These are phyloP conservation scores for Mucor mucedo DNA, from an alignment of 371 early-diverging fungal genomes.

Conservation along the genomic window DNA sequence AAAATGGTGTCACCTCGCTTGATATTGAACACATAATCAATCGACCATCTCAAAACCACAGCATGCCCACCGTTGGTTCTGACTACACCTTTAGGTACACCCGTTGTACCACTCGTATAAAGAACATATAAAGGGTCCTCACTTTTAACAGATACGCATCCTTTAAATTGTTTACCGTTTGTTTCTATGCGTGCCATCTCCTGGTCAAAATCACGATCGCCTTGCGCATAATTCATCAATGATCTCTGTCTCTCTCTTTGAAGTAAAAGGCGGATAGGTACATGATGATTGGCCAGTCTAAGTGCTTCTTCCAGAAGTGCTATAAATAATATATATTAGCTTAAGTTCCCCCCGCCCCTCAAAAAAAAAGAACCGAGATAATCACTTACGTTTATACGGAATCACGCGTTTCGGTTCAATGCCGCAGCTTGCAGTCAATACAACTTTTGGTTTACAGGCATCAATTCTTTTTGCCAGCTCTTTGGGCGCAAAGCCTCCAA, in stretches of 20 bases:
- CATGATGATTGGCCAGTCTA: conserved; percentile 55
- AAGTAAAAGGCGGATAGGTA: conserved; percentile 58
- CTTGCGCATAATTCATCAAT: conserved; percentile 47
- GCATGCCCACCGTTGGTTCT: conserved; percentile 92
- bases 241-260: conserved; percentile 65
- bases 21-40: conserved; percentile 80
- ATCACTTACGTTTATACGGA: conserved; percentile 63
- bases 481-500: conserved; percentile 82
- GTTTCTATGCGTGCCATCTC: conserved; percentile 53
- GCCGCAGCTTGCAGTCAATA: conserved; percentile 82
- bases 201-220: conserved; percentile 67
- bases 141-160: conserved; percentile 75
- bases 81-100: conserved; percentile 88
- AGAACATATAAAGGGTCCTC: conserved; percentile 92
- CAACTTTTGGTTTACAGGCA: conserved; percentile 75
- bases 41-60: conserved; percentile 78
- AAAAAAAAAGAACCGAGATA: too few relatives aligned
- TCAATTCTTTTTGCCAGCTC: conserved; percentile 84
- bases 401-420: conserved; percentile 71
- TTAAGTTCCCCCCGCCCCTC: too few relatives aligned
- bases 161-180: conserved; percentile 38
- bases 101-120: conserved; percentile 93
- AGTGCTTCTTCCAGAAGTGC: conserved; percentile 74
- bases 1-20: conserved; percentile 76
- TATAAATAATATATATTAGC: conserved; percentile 14